phyloP scores from a whole-genome alignment of 2,329 filamentous ascomycete genomes.

The Botryotinia calthae region DNA sequence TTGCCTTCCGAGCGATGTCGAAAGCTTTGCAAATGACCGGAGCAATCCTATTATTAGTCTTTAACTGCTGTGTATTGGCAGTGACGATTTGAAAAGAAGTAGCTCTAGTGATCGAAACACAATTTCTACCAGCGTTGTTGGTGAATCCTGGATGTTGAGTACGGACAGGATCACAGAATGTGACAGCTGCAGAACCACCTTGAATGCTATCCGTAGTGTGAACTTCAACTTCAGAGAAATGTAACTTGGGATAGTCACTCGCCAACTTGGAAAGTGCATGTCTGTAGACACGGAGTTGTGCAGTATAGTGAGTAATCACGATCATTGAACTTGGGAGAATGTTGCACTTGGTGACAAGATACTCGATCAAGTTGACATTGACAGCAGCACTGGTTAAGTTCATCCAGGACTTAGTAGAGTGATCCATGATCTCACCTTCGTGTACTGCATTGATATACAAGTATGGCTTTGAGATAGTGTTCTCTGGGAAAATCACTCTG shows the following conservation, averaged over 20 bases:
- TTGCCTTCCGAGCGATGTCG: rapidly evolving
- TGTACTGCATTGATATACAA: background rate
- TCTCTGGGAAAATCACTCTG: background rate
- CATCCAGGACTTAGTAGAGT: background rate
- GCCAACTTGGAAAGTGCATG: too few species aligned
- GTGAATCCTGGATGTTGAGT: too few species aligned
- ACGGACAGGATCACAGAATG: too few species aligned
- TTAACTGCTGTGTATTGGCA: background rate
- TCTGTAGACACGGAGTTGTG: background rate
- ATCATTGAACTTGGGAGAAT: background rate
- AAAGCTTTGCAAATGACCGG: background rate
- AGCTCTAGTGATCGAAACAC: too few species aligned
- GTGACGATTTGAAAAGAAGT: background rate
- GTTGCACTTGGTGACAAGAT: background rate
- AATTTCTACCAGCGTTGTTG: too few species aligned
- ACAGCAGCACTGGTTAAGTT: background rate
- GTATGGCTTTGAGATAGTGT: too few species aligned
- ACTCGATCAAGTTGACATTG: background rate
- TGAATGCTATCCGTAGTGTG: too few species aligned
- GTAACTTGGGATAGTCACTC: too few species aligned
- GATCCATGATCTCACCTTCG: background rate
- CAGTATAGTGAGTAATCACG: background rate
- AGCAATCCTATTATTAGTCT: rapidly evolving
- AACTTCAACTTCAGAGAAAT: too few species aligned
- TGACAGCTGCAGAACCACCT: too few species aligned